phyloP scores from a whole-genome alignment of 352 stramenopile species.

The Globisporangium camurandrum region DNA sequence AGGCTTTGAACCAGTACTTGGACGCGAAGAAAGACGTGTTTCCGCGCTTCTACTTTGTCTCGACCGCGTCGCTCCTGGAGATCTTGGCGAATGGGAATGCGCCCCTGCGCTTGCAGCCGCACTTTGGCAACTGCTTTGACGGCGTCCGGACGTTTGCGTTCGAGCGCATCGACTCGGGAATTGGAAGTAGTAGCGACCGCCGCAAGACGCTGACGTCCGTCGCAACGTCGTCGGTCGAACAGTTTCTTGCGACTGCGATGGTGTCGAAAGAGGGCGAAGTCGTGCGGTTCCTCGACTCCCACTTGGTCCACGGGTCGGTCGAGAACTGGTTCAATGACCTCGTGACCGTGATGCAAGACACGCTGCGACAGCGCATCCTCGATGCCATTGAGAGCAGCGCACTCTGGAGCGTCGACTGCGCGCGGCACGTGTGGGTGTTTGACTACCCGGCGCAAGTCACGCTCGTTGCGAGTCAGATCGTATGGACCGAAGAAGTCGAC shows the following conservation, averaged over 20 bases:
- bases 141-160: slow-evolving; percentile 83
- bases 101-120: slow-evolving; percentile 78
- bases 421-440: slow-evolving; percentile 87
- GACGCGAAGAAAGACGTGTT: slow-evolving; percentile 96
- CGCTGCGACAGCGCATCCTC: slow-evolving; percentile 74
- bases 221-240: slow-evolving; percentile 15
- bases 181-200: not conserved
- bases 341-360: slow-evolving; percentile 91
- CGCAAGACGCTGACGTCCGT: slow-evolving; percentile 1
- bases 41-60: slow-evolving; percentile 96
- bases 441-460: slow-evolving; percentile 81
- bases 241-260: slow-evolving; percentile 87
- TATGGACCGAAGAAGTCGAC: slow-evolving; percentile 92
- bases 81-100: slow-evolving; percentile 93
- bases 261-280: slow-evolving; percentile 94
- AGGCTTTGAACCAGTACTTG: slow-evolving; percentile 94
- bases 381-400: slow-evolving; percentile 90
- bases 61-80: slow-evolving; percentile 90
- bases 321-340: slow-evolving; percentile 94
- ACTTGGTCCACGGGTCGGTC: slow-evolving; percentile 80
- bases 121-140: slow-evolving; percentile 90
- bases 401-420: slow-evolving; percentile 84
- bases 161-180: slow-evolving; percentile 22
- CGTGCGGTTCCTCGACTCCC: slow-evolving; percentile 74
- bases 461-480: slow-evolving; percentile 88